Percentiles rank a stretch among this genome's conserved stretches.
Evolutionary conservation across 345 rosid genomes (phyloP).

Genomic region (Psidium guajava): DNA sequence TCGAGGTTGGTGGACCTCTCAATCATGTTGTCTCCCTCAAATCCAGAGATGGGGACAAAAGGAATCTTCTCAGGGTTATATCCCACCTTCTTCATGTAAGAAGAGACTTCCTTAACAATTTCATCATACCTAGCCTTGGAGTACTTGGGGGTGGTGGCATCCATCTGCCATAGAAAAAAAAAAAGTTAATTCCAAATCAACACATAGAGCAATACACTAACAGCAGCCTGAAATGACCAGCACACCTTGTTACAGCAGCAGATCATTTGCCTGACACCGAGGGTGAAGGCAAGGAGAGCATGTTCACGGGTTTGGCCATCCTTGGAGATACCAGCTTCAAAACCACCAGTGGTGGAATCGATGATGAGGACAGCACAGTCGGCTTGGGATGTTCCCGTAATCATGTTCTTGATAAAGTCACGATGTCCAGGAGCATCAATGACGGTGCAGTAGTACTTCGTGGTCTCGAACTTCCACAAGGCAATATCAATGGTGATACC

Average conservation of each 20-base stretch:
- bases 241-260: conserved; percentile 78
- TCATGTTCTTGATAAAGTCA: too few species aligned
- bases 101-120: conserved; percentile 67
- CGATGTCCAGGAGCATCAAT: too few species aligned
- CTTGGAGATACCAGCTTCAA: conserved; percentile 78
- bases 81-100: conserved; percentile 68
- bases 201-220: not conserved
- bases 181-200: not conserved
- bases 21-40: conserved; percentile 87
- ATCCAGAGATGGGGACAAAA: conserved; percentile 71
- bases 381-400: too few species aligned
- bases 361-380: conserved; percentile 75
- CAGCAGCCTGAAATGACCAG: not conserved
- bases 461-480: conserved; percentile 87
- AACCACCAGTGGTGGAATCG: conserved; percentile 79
- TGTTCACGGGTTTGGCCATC: conserved; percentile 87
- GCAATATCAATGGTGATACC: conserved; percentile 93
- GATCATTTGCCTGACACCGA: conserved; percentile 83
- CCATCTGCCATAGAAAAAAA: conserved; percentile 34
- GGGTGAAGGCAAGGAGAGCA: conserved; percentile 84
- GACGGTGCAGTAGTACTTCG: conserved; percentile 83
- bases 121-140: conserved; percentile 73
- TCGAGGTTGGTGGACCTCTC: conserved; percentile 70
- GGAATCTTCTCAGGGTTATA: conserved; percentile 76
- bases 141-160: conserved; percentile 76